Conservation (phyloP, 352 stramenopile genomes). For the Globisporangium nodosum region DNA sequence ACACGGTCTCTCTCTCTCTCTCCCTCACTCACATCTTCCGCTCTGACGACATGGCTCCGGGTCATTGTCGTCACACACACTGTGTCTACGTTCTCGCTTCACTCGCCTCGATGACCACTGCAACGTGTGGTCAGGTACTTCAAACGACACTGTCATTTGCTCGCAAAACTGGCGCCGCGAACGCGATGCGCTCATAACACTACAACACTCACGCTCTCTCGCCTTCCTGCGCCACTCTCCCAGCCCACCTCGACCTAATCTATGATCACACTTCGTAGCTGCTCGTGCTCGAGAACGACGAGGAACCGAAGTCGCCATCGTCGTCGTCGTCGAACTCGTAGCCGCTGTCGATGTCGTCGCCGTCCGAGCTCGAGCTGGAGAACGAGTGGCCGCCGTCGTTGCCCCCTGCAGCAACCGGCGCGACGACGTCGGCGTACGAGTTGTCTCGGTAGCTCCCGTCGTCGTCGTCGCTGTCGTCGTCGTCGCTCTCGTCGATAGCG, state of each 20-base stretch:
- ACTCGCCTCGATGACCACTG: no score
- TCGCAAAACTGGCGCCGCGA: neutral
- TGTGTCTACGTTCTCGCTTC: neutral
- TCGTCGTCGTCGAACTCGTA: neutral
- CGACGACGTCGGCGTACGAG: neutral
- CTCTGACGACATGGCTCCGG: conserved; percentile 1
- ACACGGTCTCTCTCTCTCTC: no score
- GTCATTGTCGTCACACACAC: neutral
- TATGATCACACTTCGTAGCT: conserved; percentile 1
- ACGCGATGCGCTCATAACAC: neutral
- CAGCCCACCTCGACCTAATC: neutral
- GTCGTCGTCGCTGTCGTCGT: conserved; percentile 1
- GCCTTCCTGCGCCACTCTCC: no score
- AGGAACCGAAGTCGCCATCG: neutral
- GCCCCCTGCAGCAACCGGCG: neutral
- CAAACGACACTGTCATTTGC: neutral
- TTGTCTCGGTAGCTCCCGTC: conserved; percentile 1
- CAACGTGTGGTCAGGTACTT: no score
- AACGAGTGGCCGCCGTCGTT: neutral
- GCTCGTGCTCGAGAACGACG: conserved; percentile 2
- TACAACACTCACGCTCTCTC: neutral
- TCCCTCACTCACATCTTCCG: neutral
- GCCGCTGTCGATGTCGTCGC: neutral
- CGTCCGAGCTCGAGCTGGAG: neutral
- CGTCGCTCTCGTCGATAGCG: conserved; percentile 13